Percentiles rank a stretch among this genome's conserved stretches.
Evolutionary conservation across 1,139 yeast species (phyloP).

Genomic region (Petasospora fabianii): DNA sequence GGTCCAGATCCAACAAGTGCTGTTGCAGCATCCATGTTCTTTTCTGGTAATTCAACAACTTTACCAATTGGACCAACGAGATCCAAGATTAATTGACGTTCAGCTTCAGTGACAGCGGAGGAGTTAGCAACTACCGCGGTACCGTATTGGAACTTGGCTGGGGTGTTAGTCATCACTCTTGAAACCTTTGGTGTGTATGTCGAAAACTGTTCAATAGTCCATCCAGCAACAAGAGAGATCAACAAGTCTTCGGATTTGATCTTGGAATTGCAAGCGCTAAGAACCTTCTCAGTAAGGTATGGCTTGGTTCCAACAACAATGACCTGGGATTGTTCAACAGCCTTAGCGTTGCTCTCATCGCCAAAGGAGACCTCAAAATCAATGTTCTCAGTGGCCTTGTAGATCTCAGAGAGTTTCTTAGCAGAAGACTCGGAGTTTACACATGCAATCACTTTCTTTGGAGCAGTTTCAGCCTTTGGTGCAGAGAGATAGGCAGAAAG

Average conservation of each 20-base stretch:
- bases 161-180: conserved; percentile 97
- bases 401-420: conserved; percentile 39
- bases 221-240: conserved; percentile 88
- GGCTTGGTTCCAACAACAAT: conserved; percentile 88
- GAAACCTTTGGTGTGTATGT: conserved; percentile 56
- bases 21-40: conserved; percentile 95
- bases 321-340: conserved; percentile 63
- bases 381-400: conserved; percentile 36
- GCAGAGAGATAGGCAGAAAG: conserved; percentile 67
- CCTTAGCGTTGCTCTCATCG: conserved; percentile 45
- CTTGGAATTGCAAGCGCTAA: conserved; percentile 37
- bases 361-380: conserved; percentile 55
- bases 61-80: conserved; percentile 64
- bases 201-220: conserved; percentile 69
- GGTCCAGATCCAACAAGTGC: conserved; percentile 96
- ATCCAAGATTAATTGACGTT: conserved; percentile 51
- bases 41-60: conserved; percentile 74
- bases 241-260: conserved; percentile 53
- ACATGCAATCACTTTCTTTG: conserved; percentile 71
- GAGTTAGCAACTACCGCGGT: conserved; percentile 85
- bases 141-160: conserved; percentile 88
- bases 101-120: conserved; percentile 42
- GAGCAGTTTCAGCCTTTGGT: conserved; percentile 41
- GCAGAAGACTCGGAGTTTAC: conserved; percentile 58
- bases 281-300: conserved; percentile 60